These are phyloP conservation scores for Amorphotheca resinae DNA, from an alignment of 495 filamentous ascomycete genomes.

Conservation along the genomic window DNA sequence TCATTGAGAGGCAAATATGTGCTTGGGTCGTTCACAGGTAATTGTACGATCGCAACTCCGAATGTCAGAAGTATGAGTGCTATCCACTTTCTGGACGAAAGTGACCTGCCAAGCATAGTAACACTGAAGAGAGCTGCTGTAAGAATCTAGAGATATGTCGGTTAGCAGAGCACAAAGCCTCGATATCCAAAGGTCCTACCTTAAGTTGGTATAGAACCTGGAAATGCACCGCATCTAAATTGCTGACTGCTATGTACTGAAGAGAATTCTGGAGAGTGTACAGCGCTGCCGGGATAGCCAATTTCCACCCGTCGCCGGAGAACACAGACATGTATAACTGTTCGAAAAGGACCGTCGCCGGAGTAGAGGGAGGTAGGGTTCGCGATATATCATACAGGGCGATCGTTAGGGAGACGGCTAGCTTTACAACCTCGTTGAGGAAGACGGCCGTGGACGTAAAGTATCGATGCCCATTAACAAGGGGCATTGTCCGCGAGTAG, in stretches of 20 bases:
- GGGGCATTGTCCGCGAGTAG: constrained; percentile 87
- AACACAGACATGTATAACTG: constrained; percentile 73
- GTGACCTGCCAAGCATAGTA: constrained; percentile 53
- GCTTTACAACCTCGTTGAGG: constrained; percentile 84
- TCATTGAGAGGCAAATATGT: constrained; percentile 26
- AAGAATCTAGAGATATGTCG: constrained; percentile 46
- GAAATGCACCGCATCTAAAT: constrained; percentile 82
- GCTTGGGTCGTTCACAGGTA: constrained; percentile 43
- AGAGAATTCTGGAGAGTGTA: constrained; percentile 87
- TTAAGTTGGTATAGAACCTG: constrained; percentile 90
- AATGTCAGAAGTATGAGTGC: constrained; percentile 66
- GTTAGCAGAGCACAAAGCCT: constrained; percentile 4
- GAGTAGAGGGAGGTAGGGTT: constrained; percentile 58
- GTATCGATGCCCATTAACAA: constrained; percentile 70
- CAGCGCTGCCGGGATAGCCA: constrained; percentile 77
- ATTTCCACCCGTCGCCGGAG: constrained; percentile 89
- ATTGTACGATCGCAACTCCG: constrained; percentile 79
- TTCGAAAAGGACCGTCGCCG: constrained; percentile 65
- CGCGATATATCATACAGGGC: constrained; percentile 76
- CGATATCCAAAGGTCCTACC: constrained; percentile 16
- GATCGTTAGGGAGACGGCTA: constrained; percentile 73
- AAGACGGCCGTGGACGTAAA: constrained; percentile 90
- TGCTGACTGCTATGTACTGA: constrained; percentile 85
- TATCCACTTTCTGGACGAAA: constrained; percentile 64
- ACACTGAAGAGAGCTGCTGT: constrained; percentile 85